phyloP scores from a whole-genome alignment of 2,329 filamentous ascomycete genomes.

The Epichloe aotearoae region DNA sequence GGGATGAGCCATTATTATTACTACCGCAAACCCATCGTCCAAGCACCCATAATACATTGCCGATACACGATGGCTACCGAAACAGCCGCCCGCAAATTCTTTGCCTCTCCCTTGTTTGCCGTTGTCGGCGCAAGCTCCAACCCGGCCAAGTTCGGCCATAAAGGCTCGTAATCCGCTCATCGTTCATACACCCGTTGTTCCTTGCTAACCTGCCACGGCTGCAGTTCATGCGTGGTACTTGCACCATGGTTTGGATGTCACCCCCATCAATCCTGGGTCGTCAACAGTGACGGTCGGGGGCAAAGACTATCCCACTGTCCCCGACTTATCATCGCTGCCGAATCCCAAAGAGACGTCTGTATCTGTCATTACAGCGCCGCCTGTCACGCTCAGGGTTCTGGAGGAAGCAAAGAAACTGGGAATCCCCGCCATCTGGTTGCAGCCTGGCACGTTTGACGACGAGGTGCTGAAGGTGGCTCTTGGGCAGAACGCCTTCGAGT shows the following conservation, averaged over 20 bases:
- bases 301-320: conserved; percentile 47
- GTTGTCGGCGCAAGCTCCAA: conserved; percentile 85
- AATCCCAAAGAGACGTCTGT: conserved; percentile 59
- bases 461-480: conserved; percentile 58
- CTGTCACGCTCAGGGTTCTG: conserved; percentile 60
- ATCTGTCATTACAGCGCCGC: conserved; percentile 77
- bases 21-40: too few species aligned
- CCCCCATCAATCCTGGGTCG: conserved; percentile 67
- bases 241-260: conserved; percentile 58
- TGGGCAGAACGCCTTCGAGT: conserved; percentile 46
- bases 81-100: conserved; percentile 63
- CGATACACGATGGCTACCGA: conserved; percentile 45
- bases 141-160: conserved; percentile 75
- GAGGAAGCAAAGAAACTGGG: conserved; percentile 64
- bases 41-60: neutral
- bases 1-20: too few species aligned
- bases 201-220: neutral
- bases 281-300: conserved; percentile 47
- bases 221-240: conserved; percentile 87
- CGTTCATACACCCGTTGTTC: neutral
- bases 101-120: conserved; percentile 65
- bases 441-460: conserved; percentile 79
- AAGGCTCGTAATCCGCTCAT: conserved; percentile 39
- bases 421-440: conserved; percentile 69
- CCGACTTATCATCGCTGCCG: conserved; percentile 51